phyloP scores from a whole-genome alignment of 495 filamentous ascomycete genomes.

The Mytilinidion resinicola region DNA sequence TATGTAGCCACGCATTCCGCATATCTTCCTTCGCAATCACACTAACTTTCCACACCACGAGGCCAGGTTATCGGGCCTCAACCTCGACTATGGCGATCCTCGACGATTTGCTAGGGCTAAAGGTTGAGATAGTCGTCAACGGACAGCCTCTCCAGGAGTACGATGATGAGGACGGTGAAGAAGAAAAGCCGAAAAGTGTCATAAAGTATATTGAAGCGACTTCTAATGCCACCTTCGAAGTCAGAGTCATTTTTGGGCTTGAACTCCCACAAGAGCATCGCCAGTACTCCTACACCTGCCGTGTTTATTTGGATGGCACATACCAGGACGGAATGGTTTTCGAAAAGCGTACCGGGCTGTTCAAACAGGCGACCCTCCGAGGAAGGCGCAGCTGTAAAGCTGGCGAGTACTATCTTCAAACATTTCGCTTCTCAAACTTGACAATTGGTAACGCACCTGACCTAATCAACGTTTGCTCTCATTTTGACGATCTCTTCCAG shows the following conservation, averaged over 20 bases:
- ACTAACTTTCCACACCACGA: too few species aligned
- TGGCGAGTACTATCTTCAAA: background rate
- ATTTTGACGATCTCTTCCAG: background rate
- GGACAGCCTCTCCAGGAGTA: conserved; percentile 8
- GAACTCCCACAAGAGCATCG: background rate
- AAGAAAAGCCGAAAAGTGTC: background rate
- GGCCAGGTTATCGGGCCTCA: too few species aligned
- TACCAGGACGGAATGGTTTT: background rate
- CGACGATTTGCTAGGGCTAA: background rate
- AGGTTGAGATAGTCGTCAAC: conserved; percentile 15
- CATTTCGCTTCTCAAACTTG: background rate
- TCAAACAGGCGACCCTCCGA: too few species aligned
- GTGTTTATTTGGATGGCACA: background rate
- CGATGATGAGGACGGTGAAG: conserved; percentile 11
- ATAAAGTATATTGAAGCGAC: conserved; percentile 12
- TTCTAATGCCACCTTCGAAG: background rate
- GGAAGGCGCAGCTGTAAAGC: background rate
- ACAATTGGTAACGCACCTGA: background rate
- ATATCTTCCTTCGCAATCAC: too few species aligned
- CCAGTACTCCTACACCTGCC: background rate
- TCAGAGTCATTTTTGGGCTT: background rate
- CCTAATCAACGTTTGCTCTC: background rate
- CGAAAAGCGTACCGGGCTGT: too few species aligned
- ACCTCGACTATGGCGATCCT: conserved; percentile 28
- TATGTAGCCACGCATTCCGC: too few species aligned